Base-by-base conservation (phyloP, 306 rosid species). In the Cicer judaicum region DNA sequence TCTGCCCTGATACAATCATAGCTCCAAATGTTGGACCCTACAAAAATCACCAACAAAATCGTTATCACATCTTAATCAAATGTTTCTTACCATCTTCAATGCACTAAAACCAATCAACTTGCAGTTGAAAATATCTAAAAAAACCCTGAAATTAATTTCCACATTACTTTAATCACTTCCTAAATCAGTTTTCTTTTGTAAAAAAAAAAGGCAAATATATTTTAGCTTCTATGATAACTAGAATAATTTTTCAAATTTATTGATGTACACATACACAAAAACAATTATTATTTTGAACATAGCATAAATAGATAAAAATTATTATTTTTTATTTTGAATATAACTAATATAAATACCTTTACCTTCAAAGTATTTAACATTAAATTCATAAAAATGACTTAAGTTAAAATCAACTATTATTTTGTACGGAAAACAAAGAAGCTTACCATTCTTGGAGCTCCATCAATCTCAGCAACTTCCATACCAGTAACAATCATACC, bases 1-100 rank as follows among this genome's bases (percentile, higher is more conserved):
- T 94, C 79, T 88, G 94, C 36, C 97, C 99, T 1, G 97, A 94
- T 66, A 94, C 87, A 97, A 94, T 90, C 99, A 94, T 94, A 0
- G 97, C 99, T 7, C 99, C 99, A 66, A 94, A 92, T 1, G 99
- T 94, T 5, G 99, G 99, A 70, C 99, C 97, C 97, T 94, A 82
- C 66, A 84, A 49, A 52, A 15, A 12, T 59, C 10, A 72, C 68
- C 72, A 34, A 82, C 52, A 72, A 76, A 44, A 49, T 60, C 5
- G 2, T 65, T 9, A 48, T 29, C 64, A 70, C 18, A 52, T 10
- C 39, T 8, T 1, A 67, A 67, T 44, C 62, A 2, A 47, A 4
- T n/a, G 13, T 29, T 48, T 16, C 43, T 12, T 47, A 7, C 24
- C 57, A 7, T 13, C 21, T 14, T 9, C 68, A 64, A 18, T 18